Percentiles rank a stretch among this genome's conserved stretches.
These are phyloP conservation scores for Bolboschoenus planiculmis DNA, from an alignment of 176 grass and related monocot genomes.

Conservation along the genomic window DNA sequence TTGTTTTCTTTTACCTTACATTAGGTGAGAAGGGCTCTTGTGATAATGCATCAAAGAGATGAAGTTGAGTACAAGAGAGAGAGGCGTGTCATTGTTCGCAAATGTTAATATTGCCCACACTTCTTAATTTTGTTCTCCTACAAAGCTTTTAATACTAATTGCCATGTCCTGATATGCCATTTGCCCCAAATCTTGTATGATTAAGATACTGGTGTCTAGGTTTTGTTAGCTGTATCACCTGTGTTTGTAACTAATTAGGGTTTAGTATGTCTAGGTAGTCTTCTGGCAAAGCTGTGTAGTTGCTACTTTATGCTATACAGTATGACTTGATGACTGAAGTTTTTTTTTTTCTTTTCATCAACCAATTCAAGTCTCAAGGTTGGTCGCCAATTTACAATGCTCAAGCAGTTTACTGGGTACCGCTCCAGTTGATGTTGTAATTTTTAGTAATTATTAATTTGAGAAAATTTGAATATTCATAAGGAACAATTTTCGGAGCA, in stretches of 20 bases:
- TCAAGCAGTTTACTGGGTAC: not conserved
- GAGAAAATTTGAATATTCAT: not conserved
- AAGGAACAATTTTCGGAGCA: not conserved
- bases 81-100: conserved; percentile 73
- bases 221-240: not conserved
- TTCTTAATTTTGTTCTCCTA: not conserved
- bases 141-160: not conserved
- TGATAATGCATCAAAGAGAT: conserved; percentile 97
- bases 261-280: not conserved
- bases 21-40: conserved; percentile 91
- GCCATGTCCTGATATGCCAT: not conserved
- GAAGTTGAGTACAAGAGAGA: conserved; percentile 98
- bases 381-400: not conserved
- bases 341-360: not conserved
- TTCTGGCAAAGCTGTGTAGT: not conserved
- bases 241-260: not conserved
- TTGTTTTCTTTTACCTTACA: not conserved
- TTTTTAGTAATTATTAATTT: not conserved
- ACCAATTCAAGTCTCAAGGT: not conserved
- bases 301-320: not conserved
- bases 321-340: not conserved
- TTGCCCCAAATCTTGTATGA: not conserved
- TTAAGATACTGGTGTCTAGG: not conserved
- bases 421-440: not conserved
- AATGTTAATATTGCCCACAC: conserved; percentile 37